A percentile compares a stretch with the other conserved stretches of the same genome.
phyloP scores from a whole-genome alignment of 2,329 filamentous ascomycete genomes.

The Magnaporthiopsis rhizophila region DNA sequence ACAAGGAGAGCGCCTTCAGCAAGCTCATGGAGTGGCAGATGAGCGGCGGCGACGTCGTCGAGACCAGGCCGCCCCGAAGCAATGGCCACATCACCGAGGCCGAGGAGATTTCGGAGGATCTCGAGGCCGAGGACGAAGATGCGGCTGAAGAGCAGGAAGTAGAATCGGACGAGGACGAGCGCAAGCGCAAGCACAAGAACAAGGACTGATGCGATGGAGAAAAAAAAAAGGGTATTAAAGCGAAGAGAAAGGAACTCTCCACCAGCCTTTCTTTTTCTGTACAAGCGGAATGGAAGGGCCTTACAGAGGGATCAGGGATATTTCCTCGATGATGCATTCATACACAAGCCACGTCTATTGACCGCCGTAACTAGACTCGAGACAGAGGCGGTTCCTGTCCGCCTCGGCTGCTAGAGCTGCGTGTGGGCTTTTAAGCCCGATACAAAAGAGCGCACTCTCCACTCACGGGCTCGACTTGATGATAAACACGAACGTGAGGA shows the following conservation, averaged over 20 bases:
- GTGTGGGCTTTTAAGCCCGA: background rate
- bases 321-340: background rate
- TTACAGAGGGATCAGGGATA: background rate
- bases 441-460: background rate
- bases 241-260: background rate
- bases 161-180: background rate
- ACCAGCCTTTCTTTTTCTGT: background rate
- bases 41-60: conserved; percentile 64
- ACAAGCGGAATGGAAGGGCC: background rate
- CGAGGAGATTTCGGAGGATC: conserved; percentile 43
- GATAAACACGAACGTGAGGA: too few species aligned
- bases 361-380: background rate
- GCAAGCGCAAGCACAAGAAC: background rate
- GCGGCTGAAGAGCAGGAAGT: conserved; percentile 17
- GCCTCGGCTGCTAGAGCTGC: background rate
- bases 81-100: conserved; percentile 37
- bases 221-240: background rate
- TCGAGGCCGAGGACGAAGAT: conserved; percentile 31
- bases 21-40: conserved; percentile 99
- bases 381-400: background rate
- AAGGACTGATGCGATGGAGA: background rate
- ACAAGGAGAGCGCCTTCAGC: conserved; percentile 76
- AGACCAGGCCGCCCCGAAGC: conserved; percentile 20
- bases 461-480: background rate
- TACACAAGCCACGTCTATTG: background rate